Percentiles rank a stretch among this genome's conserved stretches.
Conservation (phyloP, 768 basidiomycete genomes). For the Agrocybe chaxingu region DNA sequence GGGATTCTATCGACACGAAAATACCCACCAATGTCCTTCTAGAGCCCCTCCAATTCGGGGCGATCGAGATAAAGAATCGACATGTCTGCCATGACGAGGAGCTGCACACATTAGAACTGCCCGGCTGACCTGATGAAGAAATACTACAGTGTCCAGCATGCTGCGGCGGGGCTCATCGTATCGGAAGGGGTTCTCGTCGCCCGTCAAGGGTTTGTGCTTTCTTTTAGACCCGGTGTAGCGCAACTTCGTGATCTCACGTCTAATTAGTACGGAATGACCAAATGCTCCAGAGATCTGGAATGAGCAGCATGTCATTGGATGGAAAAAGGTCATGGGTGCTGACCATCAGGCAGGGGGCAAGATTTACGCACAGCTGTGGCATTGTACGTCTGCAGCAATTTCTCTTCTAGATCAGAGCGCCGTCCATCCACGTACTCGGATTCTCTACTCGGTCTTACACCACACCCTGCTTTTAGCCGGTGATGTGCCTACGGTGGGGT, state of each 20-base stretch:
- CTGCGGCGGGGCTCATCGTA: constrained; percentile 34
- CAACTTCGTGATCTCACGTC: neutral
- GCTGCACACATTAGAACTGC: constrained; percentile 27
- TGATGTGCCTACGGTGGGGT: too few species aligned
- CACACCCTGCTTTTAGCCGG: too few species aligned
- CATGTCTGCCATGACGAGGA: constrained; percentile 36
- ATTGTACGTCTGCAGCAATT: neutral
- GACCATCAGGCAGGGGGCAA: neutral
- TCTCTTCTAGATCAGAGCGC: neutral
- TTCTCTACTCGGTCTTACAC: too few species aligned
- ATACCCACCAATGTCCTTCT: constrained; percentile 10
- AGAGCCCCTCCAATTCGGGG: constrained; percentile 29
- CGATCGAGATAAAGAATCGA: constrained; percentile 30
- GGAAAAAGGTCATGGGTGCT: neutral
- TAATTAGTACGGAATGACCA: constrained; percentile 1
- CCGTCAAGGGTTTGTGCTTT: constrained; percentile 34
- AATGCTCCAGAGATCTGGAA: too few species aligned
- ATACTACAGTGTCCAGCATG: constrained; percentile 34
- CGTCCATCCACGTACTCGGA: too few species aligned
- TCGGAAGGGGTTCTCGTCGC: constrained; percentile 34
- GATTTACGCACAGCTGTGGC: constrained; percentile 4
- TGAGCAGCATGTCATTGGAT: neutral
- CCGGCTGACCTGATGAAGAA: constrained; percentile 31
- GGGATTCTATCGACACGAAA: neutral
- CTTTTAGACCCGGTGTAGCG: neutral